Evolutionary conservation across 345 rosid genomes (phyloP).

Genomic region (Sonneratia caseolaris): DNA sequence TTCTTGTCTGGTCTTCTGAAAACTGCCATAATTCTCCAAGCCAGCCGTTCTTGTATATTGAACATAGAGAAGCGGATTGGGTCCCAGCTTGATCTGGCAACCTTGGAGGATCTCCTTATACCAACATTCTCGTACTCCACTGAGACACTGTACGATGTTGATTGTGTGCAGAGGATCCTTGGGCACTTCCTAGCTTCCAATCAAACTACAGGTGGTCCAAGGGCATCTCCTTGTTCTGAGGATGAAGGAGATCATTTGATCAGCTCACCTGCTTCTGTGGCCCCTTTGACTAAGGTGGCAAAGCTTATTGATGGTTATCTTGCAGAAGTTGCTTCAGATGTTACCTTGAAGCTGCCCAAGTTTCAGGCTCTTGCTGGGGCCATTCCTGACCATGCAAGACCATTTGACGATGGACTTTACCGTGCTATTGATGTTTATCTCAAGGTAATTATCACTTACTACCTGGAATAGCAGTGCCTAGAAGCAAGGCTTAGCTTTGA

Average conservation of each 20-base stretch:
- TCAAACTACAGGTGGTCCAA: constrained; percentile 54
- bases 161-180: constrained; percentile 74
- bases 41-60: constrained; percentile 49
- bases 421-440: constrained; percentile 91
- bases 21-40: constrained; percentile 68
- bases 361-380: constrained; percentile 89
- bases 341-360: constrained; percentile 83
- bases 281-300: constrained; percentile 78
- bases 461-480: not conserved
- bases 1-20: constrained; percentile 78
- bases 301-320: constrained; percentile 96
- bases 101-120: constrained; percentile 87
- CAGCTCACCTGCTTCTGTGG: constrained; percentile 60
- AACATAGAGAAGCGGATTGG: constrained; percentile 81
- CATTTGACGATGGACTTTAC: constrained; percentile 86
- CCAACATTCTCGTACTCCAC: constrained; percentile 76
- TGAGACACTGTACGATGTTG: constrained; percentile 90
- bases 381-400: constrained; percentile 85
- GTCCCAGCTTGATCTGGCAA: constrained; percentile 94
- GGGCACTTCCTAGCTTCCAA: constrained; percentile 81
- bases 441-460: constrained; percentile 43
- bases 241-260: constrained; percentile 73
- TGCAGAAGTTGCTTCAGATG: constrained; percentile 96
- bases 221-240: constrained; percentile 54
- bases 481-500: not conserved